phyloP scores from a whole-genome alignment of 2,329 filamentous ascomycete species.

The Trichophyton mentagrophytes region DNA sequence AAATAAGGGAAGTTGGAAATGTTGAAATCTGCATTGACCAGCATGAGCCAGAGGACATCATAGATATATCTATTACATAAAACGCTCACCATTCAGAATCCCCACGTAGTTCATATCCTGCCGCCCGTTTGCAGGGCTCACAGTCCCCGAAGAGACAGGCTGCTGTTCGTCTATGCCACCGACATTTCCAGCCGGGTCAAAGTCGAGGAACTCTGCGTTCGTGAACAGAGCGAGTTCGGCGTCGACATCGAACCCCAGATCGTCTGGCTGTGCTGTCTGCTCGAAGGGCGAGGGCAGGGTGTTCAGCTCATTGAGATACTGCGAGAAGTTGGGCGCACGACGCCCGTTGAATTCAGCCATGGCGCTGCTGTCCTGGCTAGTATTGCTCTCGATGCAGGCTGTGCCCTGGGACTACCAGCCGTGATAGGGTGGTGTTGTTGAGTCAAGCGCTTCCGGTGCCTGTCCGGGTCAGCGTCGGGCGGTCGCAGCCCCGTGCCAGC shows the following conservation, averaged over 20 bases:
- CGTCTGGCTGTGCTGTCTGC: conserved; percentile 44
- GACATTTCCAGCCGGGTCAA: conserved; percentile 40
- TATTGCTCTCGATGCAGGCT: not conserved
- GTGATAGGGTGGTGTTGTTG: not conserved
- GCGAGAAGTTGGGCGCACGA: conserved; percentile 73
- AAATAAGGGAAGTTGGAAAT: conserved; percentile 12
- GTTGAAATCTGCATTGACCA: conserved; percentile 11
- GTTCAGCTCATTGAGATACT: conserved; percentile 80
- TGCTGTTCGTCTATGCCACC: conserved; percentile 18
- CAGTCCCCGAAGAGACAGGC: conserved; percentile 11
- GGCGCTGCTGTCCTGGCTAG: conserved; percentile 3
- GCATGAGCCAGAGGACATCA: not conserved
- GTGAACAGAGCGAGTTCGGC: conserved; percentile 68
- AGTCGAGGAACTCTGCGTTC: conserved; percentile 71
- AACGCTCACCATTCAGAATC: conserved; percentile 29
- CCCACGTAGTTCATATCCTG: conserved; percentile 30
- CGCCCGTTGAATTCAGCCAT: conserved; percentile 69
- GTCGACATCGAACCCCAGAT: conserved; percentile 47
- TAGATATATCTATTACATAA: not conserved
- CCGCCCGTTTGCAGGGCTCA: conserved; percentile 14
- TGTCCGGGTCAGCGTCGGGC: not conserved
- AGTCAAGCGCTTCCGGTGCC: not conserved
- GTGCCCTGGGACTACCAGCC: too few species aligned
- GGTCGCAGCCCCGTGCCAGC: not conserved
- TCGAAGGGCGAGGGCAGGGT: conserved; percentile 52